A percentile compares a stretch with the other conserved stretches of the same genome.
Evolutionary conservation across 2,329 filamentous ascomycete genomes (phyloP).

Genomic region (Colletotrichum viniferum): DNA sequence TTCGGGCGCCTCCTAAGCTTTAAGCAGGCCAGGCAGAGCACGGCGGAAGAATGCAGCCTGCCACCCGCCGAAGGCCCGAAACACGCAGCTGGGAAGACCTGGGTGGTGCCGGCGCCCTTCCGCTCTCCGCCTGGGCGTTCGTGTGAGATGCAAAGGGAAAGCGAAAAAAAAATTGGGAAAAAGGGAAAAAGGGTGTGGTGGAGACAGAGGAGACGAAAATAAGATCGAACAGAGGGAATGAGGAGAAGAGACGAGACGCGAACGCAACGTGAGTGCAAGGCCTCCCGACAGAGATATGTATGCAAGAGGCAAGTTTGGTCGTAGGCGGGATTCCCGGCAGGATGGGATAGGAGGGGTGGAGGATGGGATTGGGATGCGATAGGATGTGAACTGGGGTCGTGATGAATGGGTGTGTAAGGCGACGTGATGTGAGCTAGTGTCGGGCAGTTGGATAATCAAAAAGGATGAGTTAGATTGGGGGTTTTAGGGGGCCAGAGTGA

Average conservation of each 20-base stretch:
- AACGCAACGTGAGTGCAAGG: background rate
- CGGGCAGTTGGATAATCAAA: background rate
- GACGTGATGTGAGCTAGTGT: background rate
- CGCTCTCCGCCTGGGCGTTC: conserved; percentile 5
- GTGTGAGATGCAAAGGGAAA: background rate
- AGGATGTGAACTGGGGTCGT: conserved; percentile 1
- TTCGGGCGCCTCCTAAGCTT: conserved; percentile 10
- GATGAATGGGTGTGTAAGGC: background rate
- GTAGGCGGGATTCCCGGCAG: conserved; percentile 15
- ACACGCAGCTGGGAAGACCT: background rate
- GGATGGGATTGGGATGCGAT: background rate
- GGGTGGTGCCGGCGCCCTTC: background rate
- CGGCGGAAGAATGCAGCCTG: conserved; percentile 16
- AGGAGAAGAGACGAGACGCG: background rate
- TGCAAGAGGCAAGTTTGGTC: background rate
- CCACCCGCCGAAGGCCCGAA: conserved; percentile 3
- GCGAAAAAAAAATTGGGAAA: background rate
- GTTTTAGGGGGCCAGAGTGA: background rate
- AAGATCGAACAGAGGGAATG: background rate
- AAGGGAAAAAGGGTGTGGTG: background rate
- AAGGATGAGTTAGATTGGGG: background rate
- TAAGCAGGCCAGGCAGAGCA: background rate
- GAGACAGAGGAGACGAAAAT: background rate
- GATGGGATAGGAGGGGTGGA: conserved; percentile 5
- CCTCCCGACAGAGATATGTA: background rate